A percentile compares a stretch with the other conserved stretches of the same genome.
Conservation (phyloP, 768 basidiomycete species). For the Boletus rubescentipes region DNA sequence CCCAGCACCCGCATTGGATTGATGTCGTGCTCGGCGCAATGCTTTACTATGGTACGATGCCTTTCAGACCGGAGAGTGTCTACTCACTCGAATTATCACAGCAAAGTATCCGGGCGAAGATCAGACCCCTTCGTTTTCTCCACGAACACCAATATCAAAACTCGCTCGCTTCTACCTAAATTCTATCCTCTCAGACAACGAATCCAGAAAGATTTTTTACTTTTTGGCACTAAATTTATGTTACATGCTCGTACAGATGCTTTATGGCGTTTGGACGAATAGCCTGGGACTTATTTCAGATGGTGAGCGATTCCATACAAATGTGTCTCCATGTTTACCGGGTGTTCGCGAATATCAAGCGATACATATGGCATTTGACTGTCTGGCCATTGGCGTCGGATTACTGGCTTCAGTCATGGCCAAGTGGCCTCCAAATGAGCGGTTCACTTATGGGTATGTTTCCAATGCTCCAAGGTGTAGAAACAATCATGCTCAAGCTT, state of each 20-base stretch:
- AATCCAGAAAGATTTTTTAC: slow-evolving; percentile 95
- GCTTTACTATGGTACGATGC: slow-evolving; percentile 61
- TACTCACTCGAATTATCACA: slow-evolving; percentile 23
- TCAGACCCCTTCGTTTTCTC: slow-evolving; percentile 41
- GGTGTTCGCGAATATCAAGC: slow-evolving; percentile 47
- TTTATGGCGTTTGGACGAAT: slow-evolving; percentile 98
- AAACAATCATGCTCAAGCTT: neutral
- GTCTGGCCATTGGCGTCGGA: slow-evolving; percentile 94
- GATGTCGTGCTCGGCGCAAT: slow-evolving; percentile 59
- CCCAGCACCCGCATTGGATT: slow-evolving; percentile 54
- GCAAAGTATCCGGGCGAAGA: slow-evolving; percentile 53
- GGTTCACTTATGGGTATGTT: slow-evolving; percentile 90
- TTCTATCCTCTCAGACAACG: slow-evolving; percentile 85
- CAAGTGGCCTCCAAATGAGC: slow-evolving; percentile 92
- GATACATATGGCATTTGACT: slow-evolving; percentile 99
- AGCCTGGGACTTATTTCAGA: slow-evolving; percentile 95
- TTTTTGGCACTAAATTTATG: slow-evolving; percentile 92
- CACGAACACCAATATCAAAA: slow-evolving; percentile 54
- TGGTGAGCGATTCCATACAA: slow-evolving; percentile 50
- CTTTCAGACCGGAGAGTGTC: neutral
- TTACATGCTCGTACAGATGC: slow-evolving; percentile 97
- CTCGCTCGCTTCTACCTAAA: slow-evolving; percentile 75
- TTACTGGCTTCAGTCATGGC: slow-evolving; percentile 97
- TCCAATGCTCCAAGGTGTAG: neutral
- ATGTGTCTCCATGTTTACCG: neutral